Evolutionary conservation across 1,284 basidiomycete genomes (phyloP).

Genomic region (Pascua guehoae): DNA sequence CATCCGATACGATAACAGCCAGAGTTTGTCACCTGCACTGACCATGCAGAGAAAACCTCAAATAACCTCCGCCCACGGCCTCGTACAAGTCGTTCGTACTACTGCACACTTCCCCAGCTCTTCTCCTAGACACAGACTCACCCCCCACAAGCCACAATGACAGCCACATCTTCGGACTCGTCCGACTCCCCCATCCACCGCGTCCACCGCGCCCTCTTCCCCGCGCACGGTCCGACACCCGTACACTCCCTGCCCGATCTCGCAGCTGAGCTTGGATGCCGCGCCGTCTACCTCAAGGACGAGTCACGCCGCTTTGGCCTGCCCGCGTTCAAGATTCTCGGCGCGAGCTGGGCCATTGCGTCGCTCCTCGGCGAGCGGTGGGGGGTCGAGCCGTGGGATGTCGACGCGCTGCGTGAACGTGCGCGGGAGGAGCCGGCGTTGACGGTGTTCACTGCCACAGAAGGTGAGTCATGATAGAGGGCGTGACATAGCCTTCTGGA

Average conservation of each 20-base stretch:
- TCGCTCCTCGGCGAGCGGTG: constrained; percentile 9
- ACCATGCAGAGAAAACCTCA: too few species aligned
- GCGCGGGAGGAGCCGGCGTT: constrained; percentile 3
- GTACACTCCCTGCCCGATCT: constrained; percentile 7
- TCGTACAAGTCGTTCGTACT: too few species aligned
- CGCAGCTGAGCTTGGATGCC: constrained; percentile 11
- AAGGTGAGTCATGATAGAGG: constrained; percentile 11
- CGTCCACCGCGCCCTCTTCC: constrained; percentile 16
- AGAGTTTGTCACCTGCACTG: too few species aligned
- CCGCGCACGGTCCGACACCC: constrained; percentile 11
- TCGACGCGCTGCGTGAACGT: constrained; percentile 1
- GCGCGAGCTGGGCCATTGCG: constrained; percentile 16
- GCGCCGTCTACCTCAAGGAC: constrained; percentile 17
- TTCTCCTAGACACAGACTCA: background rate
- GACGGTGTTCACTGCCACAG: constrained; percentile 14
- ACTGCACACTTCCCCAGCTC: too few species aligned
- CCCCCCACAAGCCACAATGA: background rate
- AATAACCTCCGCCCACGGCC: too few species aligned
- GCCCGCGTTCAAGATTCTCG: constrained; percentile 21
- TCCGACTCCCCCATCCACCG: background rate
- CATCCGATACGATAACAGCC: too few species aligned
- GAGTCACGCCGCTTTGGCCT: constrained; percentile 16
- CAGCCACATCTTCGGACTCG: background rate
- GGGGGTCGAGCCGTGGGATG: constrained; percentile 13
- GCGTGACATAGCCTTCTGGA: too few species aligned